These are phyloP conservation scores for Chimonanthus praecox DNA, from an alignment of 164 flowering plant species.

Conservation along the genomic window DNA sequence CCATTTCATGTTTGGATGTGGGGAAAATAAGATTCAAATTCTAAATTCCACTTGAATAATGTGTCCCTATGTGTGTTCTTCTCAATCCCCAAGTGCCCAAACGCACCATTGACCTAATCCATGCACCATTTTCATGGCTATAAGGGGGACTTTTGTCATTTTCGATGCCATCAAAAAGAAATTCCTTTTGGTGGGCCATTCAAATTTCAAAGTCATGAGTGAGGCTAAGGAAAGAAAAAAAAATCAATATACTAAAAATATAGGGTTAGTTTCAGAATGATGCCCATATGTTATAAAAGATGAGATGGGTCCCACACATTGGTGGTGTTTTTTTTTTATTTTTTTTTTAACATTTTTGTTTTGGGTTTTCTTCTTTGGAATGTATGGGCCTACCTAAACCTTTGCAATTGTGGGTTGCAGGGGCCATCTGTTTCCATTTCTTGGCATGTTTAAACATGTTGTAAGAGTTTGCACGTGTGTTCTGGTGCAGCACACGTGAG, in stretches of 20 bases:
- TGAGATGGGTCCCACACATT: background rate
- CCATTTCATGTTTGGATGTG: background rate
- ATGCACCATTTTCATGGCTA: background rate
- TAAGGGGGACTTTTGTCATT: background rate
- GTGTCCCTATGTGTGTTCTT: background rate
- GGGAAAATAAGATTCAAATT: background rate
- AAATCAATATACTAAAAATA: background rate
- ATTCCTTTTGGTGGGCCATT: background rate
- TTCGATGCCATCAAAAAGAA: background rate
- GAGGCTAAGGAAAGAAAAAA: too few relatives aligned
- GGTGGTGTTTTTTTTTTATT: background rate
- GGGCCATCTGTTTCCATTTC: background rate
- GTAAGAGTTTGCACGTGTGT: background rate
- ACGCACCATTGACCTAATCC: background rate
- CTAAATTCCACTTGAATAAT: too few relatives aligned
- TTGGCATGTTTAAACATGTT: background rate
- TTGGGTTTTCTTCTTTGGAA: background rate
- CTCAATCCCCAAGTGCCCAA: background rate
- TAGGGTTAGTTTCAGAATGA: too few relatives aligned
- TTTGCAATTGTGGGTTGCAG: background rate
- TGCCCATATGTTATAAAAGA: background rate
- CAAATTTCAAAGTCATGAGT: too few relatives aligned
- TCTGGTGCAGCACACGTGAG: background rate
- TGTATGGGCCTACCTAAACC: background rate
- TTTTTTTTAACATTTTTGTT: too few relatives aligned